Base-by-base conservation (phyloP, 257 asterid species). In the Lithospermum erythrorhizon region DNA sequence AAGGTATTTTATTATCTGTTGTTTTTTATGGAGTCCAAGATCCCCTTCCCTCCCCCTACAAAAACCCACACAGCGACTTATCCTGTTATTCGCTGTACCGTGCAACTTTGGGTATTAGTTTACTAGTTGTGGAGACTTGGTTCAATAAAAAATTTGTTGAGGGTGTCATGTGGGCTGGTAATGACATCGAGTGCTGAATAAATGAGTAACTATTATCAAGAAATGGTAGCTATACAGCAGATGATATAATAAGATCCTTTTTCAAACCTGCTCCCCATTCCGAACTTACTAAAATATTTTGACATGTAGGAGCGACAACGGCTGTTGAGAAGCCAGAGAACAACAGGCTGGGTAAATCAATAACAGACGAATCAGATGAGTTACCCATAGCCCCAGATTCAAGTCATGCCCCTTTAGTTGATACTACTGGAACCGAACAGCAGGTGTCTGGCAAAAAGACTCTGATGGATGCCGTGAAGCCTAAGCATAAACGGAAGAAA, bases 381-480 rank as follows among this genome's bases (percentile, higher is more conserved):
- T 51, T 78, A 45, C 53, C 53, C 47, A 21, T 37, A 29, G 77
- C 65, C 57, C 63, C 70, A 32, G 75, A 72, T 53, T 62, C 76
- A 37, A 75, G 70, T 53, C 67, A 73, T 22, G 63, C 72, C 47
- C 74, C 75, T 58, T 62, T 66, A 58, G 61, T 32, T 19, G 84
- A 73, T 60, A 62, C 61, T 1, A 55, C 70, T 55, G 78, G 53
- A 74, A 64, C 73, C 32, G 69, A 22, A 58, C 64, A 70, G 55
- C 58, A 37, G 53, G 71, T 62, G 47, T 75, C 22, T 58, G 58
- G 62, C 59, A 75, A 73, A 54, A 82, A 75, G 83, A 82, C 90
- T 22, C 77, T 88, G 68, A 72, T 70, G 73, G 98, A 86, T 69
- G 97, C 95, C 18, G 96, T 83, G 75, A 93, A 86, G 79, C 89